Evolutionary conservation across 2,329 filamentous ascomycete genomes (phyloP), one percentile per base, ranked within the genome.

Genomic region (Trichoderma sp.): DNA sequence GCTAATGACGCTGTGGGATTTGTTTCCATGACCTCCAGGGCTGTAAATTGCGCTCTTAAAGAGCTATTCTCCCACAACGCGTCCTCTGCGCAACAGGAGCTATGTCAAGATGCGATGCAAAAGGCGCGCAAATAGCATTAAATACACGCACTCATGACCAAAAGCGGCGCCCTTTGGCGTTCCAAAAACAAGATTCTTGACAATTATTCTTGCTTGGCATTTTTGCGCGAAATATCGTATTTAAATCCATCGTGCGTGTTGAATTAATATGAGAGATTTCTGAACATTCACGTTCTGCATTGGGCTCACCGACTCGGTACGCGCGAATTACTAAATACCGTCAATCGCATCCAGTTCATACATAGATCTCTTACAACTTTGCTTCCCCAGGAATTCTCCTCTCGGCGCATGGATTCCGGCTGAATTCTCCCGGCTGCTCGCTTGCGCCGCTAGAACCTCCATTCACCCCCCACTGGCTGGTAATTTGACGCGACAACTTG

Each of bases 1-100:
- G 65, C 53, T 68, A 68, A 68, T 68, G 65, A 68, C 53, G 30
- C 34, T 15, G 53, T 34, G 13, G 36, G 34, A 39, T n/a, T 64
- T n/a, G 15, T 26, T 43, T 13, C 59, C 4, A 15, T 15, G 12
- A 20, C 32, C n/a, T 15, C 34, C 13, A 36, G 13, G 34, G 34
- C 34, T 13, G 12, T 34, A 34, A n/a, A 39, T 36, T 20, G 36
- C 30, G 11, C 28, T 53, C n/a, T 53, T 53, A 23, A 6, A 53
- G n/a, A 53, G 47, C 20, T 6, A 13, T 23, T 13, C 47, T 53
- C 4, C 47, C 5, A 23, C 6, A 53, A 32, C 26, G 17, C 20
- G 9, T 58, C 26, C 30, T 12, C 5, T 59, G 28, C 6, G 4
- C 13, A 26, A 32, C 17, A 4, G 5, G 28, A 20, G 30, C n/a